These are phyloP conservation scores for Salix arbutifolia DNA, from an alignment of 345 rosid species.

Conservation along the genomic window DNA sequence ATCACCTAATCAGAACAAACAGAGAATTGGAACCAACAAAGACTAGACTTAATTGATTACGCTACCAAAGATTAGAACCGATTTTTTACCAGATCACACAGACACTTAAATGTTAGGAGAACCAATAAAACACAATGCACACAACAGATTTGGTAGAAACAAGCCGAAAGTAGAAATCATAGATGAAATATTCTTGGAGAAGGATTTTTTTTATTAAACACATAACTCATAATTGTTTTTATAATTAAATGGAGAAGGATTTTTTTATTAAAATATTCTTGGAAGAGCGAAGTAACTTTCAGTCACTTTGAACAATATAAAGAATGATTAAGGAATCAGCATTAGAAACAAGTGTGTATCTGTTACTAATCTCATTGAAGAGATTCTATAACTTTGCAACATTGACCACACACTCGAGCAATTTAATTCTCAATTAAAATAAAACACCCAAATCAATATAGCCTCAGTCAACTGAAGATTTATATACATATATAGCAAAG, in stretches of 20 bases:
- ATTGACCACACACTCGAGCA: too few species aligned
- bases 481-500: background rate
- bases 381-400: too few species aligned
- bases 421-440: background rate
- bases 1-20: background rate
- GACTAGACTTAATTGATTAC: background rate
- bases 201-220: too few species aligned
- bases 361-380: background rate
- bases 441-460: background rate
- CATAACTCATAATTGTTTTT: too few species aligned
- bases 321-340: background rate
- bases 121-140: background rate
- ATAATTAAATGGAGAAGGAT: too few species aligned
- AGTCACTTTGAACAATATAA: background rate
- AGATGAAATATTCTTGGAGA: too few species aligned
- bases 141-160: background rate
- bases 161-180: background rate
- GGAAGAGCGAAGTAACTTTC: background rate
- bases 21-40: background rate
- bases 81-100: background rate
- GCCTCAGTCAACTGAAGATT: background rate
- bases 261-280: background rate
- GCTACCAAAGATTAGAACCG: background rate
- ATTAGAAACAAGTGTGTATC: background rate
- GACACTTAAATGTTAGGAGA: background rate